Base-by-base conservation (phyloP, 2,329 filamentous ascomycete species). In the Alternaria sp. region DNA sequence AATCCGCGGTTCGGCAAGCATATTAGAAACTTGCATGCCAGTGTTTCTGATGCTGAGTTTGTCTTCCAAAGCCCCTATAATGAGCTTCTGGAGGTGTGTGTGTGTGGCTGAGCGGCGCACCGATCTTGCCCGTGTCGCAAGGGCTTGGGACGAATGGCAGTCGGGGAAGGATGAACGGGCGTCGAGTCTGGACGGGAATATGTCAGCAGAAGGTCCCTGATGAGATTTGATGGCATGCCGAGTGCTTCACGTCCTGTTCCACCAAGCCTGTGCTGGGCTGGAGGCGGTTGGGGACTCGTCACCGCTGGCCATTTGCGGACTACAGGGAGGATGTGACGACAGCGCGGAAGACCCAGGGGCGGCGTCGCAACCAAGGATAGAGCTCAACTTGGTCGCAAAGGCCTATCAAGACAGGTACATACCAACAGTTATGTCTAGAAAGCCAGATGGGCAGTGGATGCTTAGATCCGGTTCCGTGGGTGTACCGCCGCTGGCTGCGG, bases 101-200 rank as follows among this genome's bases (percentile, higher is more conserved):
- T 63, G 52, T 59, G 65, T 64, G 56, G 64, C 53, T 65, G 59
- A 65, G 57, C 58, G 68, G 63, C 63, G 63, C 67, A 74, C 73
- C 71, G 72, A 74, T 70, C 68, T 72, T 68, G 74, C 73, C 74
- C 73, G 74, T 75, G 75, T 78, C 74, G 75, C 74, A 77, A 77
- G 67, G 72, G 60, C 60, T 67, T 57, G 71, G 64, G 61, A 67
- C 65, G 69, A 66, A 68, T 62, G 66, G 69, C 69, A 70, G 69
- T 69, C 67, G 72, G 65, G 55, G 63, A 69, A 69, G 68, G 68
- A 68, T 58, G 62, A 53, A 53, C 60, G 60, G 59, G 54, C 63
- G 66, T 63, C 54, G 58, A 61, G 58, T 61, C 73, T 75, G 61
- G 39, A 29, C 34, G 14, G 7, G 21, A 37, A 51, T 7, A 41